Evolutionary conservation across 2,329 filamentous ascomycete species (phyloP).

Genomic region (Aphanocladium album): DNA sequence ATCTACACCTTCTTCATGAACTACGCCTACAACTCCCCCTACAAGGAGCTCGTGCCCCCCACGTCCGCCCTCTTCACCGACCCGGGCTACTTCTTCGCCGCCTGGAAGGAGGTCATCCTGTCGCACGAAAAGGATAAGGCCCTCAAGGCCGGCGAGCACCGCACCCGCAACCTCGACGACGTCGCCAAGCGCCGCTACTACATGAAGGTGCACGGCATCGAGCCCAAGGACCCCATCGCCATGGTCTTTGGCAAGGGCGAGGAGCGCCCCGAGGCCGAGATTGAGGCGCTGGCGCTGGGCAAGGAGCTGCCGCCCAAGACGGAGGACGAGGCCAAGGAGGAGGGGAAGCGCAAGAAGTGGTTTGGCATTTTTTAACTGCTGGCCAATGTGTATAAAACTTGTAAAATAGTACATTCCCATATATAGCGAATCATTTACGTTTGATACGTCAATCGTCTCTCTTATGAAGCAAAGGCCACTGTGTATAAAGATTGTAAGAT

Average conservation of each 20-base stretch:
- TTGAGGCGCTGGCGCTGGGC: constrained; percentile 32
- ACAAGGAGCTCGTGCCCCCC: constrained; percentile 70
- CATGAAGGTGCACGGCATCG: constrained; percentile 78
- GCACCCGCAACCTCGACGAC: constrained; percentile 73
- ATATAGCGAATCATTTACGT: not conserved
- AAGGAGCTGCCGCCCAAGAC: constrained; percentile 27
- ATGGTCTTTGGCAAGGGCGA: constrained; percentile 37
- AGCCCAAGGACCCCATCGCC: constrained; percentile 53
- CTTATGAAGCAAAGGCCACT: too few species aligned
- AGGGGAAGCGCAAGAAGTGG: constrained; percentile 63
- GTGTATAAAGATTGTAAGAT: too few species aligned
- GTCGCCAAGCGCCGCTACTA: constrained; percentile 82
- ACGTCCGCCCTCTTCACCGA: constrained; percentile 63
- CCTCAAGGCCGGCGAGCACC: constrained; percentile 62
- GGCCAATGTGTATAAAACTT: not conserved
- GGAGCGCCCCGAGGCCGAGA: constrained; percentile 31
- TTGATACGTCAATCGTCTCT: too few species aligned
- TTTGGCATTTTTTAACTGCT: constrained; percentile 68
- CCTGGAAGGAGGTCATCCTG: constrained; percentile 66
- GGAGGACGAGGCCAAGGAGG: constrained; percentile 24
- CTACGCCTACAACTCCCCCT: constrained; percentile 75
- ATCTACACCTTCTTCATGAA: constrained; percentile 70
- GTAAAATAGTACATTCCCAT: too few species aligned
- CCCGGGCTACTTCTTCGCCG: constrained; percentile 61
- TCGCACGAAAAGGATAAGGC: constrained; percentile 72